Percentiles rank a stretch among this genome's conserved stretches.
Evolutionary conservation across 1,284 basidiomycete species (phyloP).

Genomic region (Cronartium ribicola): DNA sequence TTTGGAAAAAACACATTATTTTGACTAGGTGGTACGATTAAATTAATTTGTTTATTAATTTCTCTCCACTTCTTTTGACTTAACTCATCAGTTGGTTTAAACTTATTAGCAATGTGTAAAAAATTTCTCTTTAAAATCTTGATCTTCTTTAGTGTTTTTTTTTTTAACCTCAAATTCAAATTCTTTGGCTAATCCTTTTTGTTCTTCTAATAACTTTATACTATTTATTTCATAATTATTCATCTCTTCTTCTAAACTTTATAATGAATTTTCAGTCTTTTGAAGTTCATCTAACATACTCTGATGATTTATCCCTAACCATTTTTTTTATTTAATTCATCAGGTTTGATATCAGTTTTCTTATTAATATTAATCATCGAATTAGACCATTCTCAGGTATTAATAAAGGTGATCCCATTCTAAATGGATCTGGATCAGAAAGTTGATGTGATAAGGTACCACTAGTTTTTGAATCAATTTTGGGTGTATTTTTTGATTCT

Average conservation of each 20-base stretch:
- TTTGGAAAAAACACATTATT: not conserved
- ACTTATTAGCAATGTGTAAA: not conserved
- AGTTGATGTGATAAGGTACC: no score
- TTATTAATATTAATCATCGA: no score
- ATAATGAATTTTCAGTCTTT: not conserved
- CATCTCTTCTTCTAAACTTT: not conserved
- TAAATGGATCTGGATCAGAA: no score
- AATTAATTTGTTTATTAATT: not conserved
- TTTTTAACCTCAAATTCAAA: not conserved
- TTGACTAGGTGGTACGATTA: not conserved
- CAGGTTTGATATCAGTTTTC: not conserved
- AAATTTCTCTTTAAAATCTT: not conserved
- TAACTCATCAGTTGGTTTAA: not conserved
- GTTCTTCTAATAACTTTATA: not conserved
- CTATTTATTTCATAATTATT: not conserved
- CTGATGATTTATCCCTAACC: not conserved
- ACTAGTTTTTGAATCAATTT: no score
- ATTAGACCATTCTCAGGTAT: no score
- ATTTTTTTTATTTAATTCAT: not conserved
- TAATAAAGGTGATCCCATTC: no score
- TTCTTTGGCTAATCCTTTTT: not conserved
- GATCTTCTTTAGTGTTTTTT: not conserved
- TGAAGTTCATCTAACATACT: not conserved
- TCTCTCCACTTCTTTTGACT: slow-evolving; percentile 1
- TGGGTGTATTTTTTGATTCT: no score